Evolutionary conservation across 192 early-diverging fungal species (phyloP).

Genomic region (Backusella circina): DNA sequence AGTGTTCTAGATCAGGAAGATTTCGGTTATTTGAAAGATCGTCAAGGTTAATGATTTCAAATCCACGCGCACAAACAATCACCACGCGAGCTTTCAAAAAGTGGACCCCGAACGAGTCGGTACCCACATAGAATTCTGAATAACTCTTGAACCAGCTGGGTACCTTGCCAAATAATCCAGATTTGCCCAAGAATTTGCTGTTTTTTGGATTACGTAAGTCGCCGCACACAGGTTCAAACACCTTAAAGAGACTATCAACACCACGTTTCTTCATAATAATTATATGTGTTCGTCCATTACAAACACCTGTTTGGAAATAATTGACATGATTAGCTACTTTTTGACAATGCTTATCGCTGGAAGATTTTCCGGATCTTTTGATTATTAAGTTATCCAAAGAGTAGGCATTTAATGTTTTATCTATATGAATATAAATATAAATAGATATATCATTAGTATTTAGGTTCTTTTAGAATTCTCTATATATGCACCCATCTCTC

Average conservation of each 20-base stretch:
- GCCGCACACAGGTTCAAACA: slow-evolving; percentile 31
- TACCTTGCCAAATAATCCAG: slow-evolving; percentile 21
- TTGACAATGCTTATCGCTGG: slow-evolving; percentile 42
- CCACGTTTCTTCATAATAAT: slow-evolving; percentile 24
- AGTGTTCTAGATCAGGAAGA: slow-evolving; percentile 76
- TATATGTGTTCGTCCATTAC: slow-evolving; percentile 55
- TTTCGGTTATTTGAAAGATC: slow-evolving; percentile 75
- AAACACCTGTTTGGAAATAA: slow-evolving; percentile 74
- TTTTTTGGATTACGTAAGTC: slow-evolving; percentile 31
- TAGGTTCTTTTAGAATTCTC: too few relatives aligned
- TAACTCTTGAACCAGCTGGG: slow-evolving; percentile 29
- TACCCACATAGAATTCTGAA: slow-evolving; percentile 88
- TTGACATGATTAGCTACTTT: slow-evolving; percentile 43
- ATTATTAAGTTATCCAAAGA: slow-evolving; percentile 78
- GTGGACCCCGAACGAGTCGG: slow-evolving; percentile 81
- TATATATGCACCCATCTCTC: not conserved
- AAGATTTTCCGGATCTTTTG: slow-evolving; percentile 36
- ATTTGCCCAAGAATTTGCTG: slow-evolving; percentile 22
- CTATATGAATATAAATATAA: slow-evolving; percentile 44
- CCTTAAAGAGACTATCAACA: slow-evolving; percentile 27
- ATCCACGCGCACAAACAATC: slow-evolving; percentile 88
- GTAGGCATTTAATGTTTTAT: slow-evolving; percentile 71
- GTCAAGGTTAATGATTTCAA: slow-evolving; percentile 88
- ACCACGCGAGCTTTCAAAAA: slow-evolving; percentile 83
- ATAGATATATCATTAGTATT: slow-evolving; percentile 41